These are phyloP conservation scores for Apiospora koreana DNA, from an alignment of 2,329 filamentous ascomycete genomes.

Conservation along the genomic window DNA sequence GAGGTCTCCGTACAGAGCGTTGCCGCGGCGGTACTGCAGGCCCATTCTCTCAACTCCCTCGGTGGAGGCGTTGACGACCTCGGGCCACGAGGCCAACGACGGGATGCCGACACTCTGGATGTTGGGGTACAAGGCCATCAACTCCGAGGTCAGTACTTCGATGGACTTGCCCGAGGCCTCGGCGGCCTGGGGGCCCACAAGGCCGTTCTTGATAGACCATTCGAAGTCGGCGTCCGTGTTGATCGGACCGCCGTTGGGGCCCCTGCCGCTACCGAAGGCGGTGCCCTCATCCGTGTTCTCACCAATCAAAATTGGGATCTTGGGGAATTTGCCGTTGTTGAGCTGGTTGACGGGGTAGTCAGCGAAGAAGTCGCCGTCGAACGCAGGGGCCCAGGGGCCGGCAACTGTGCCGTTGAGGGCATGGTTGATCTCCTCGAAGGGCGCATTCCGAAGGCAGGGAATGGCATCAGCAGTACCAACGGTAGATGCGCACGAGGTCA, in stretches of 20 bases:
- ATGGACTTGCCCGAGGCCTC: constrained; percentile 23
- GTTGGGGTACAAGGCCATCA: constrained; percentile 32
- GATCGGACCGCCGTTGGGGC: constrained; percentile 23
- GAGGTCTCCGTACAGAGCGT: constrained; percentile 31
- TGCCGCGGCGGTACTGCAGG: constrained; percentile 31
- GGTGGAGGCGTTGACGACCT: constrained; percentile 30
- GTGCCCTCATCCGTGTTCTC: constrained; percentile 35
- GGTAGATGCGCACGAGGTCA: constrained; percentile 26
- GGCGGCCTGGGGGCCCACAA: constrained; percentile 6
- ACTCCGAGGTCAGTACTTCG: constrained; percentile 24
- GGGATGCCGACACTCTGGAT: constrained; percentile 36
- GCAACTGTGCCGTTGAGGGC: constrained; percentile 21
- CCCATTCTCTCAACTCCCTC: constrained; percentile 25
- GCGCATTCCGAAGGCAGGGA: constrained; percentile 29
- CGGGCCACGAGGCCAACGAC: constrained; percentile 33
- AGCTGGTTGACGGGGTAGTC: constrained; percentile 24
- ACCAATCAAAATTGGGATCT: constrained; percentile 31
- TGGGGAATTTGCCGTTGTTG: constrained; percentile 26
- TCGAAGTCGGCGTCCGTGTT: constrained; percentile 32
- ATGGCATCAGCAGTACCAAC: constrained; percentile 25
- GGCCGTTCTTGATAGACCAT: constrained; percentile 14
- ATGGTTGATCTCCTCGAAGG: constrained; percentile 28
- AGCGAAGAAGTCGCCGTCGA: constrained; percentile 33
- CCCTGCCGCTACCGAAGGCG: constrained; percentile 18
- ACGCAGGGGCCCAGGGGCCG: constrained; percentile 23